These are phyloP conservation scores for Periconia sp. DNA, from an alignment of 2,329 filamentous ascomycete species.

Conservation along the genomic window DNA sequence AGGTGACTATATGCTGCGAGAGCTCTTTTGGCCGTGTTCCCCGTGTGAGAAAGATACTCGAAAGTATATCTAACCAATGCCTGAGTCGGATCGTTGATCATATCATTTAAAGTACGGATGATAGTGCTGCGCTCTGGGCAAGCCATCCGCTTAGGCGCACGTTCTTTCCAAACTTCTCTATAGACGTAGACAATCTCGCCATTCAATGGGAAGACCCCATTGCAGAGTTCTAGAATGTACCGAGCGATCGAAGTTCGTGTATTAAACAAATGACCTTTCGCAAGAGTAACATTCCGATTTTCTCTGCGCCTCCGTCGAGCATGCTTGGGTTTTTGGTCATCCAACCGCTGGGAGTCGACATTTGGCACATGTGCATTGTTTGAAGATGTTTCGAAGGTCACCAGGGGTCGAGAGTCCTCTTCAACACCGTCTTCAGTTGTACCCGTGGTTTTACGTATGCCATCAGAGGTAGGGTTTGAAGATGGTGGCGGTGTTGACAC, in stretches of 20 bases:
- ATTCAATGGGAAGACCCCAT: constrained; percentile 59
- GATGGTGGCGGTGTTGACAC: not conserved
- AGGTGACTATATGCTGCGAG: constrained; percentile 54
- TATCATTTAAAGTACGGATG: constrained; percentile 50
- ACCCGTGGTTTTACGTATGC: not conserved
- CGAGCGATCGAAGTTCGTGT: constrained; percentile 54
- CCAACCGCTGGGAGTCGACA: not conserved
- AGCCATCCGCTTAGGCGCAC: constrained; percentile 38
- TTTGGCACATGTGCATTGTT: not conserved
- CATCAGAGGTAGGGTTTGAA: not conserved
- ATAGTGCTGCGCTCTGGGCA: constrained; percentile 58
- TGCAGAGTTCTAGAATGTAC: constrained; percentile 56
- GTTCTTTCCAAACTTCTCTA: constrained; percentile 54
- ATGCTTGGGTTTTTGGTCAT: not conserved
- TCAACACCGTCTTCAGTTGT: not conserved
- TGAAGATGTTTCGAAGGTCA: not conserved
- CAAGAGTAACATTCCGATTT: constrained; percentile 18
- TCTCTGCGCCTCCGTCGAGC: not conserved
- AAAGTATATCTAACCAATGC: constrained; percentile 52
- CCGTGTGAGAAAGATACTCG: constrained; percentile 18
- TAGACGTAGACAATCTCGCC: constrained; percentile 60
- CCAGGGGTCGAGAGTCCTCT: not conserved
- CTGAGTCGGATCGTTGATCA: constrained; percentile 49
- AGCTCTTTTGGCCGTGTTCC: constrained; percentile 48
- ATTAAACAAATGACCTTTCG: constrained; percentile 48